Evolutionary conservation across 768 basidiomycete genomes (phyloP), one percentile per base, ranked within the genome.

Genomic region (Hortiboletus flavorubellus): DNA sequence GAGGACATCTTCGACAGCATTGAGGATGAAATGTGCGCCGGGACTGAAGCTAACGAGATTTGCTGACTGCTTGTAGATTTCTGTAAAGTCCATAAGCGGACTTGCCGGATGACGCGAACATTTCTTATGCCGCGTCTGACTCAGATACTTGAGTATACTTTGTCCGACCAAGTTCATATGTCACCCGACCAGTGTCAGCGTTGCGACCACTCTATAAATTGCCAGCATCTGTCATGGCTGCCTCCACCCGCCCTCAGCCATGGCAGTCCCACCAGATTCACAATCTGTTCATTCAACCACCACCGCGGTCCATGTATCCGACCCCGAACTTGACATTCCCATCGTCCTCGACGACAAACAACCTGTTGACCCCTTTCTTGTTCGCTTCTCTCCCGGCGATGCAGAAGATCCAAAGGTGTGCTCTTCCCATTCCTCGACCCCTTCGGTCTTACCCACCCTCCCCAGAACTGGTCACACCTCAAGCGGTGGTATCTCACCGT

Each of bases 21-120:
- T 91, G 21, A 94, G 81, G 59, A 96, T 80, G 64, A 93, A 93
- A 54, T 93, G 89, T 0, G 89, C 83, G 14, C 93, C 93, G 2
- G 91, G 87, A 62, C 93, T 95, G 75, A 93, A 94, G 16, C 78
- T 68, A 56, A 91, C 89, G 41, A 91, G 80, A n/a, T 72, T 78
- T 8, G 75, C 71, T 6, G 89, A 80, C 46, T 91, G 90, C 58
- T 80, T 82, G 78, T 92, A 93, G 58, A 89, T 79, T 67, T 93
- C 89, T 18, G 91, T 93, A 65, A 93, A 93, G 72, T 93, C 91
- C 89, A 91, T 91, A 10, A 16, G 0, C 11, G 34, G 16, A 26
- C 9, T 4, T 11, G 29, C 4, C 26, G n/a, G 52, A 58, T 58
- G 58, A 58, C 58, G 38, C 14, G 26, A 47, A 30, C 7, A 9